Conservation (phyloP, 495 filamentous ascomycete genomes). For the Parmelia sp. region DNA sequence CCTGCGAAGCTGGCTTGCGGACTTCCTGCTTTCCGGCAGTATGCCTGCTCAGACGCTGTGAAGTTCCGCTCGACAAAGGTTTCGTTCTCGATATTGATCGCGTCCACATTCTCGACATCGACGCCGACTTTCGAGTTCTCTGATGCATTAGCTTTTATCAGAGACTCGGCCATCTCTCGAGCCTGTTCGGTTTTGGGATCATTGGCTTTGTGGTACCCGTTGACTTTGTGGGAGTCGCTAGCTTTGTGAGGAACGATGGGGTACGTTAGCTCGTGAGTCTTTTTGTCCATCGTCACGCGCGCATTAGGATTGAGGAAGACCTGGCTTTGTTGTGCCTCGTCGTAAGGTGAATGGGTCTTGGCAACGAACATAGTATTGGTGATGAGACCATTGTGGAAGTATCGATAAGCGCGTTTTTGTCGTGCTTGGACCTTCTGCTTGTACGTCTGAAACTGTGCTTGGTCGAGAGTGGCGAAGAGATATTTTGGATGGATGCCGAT, state of each 20-base stretch:
- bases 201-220: too few relatives aligned
- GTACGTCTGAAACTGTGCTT: conserved; percentile 75
- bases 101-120: conserved; percentile 78
- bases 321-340: conserved; percentile 72
- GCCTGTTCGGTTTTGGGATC: conserved; percentile 50
- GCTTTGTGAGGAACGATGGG: conserved; percentile 55
- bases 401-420: conserved; percentile 97
- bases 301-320: conserved; percentile 95
- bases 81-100: conserved; percentile 85
- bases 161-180: conserved; percentile 66
- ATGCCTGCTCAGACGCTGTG: conserved; percentile 69
- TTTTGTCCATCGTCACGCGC: conserved; percentile 77
- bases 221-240: conserved; percentile 41
- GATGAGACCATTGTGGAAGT: conserved; percentile 94
- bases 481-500: conserved; percentile 97
- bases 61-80: conserved; percentile 96
- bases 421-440: conserved; percentile 78
- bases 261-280: conserved; percentile 69
- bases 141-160: conserved; percentile 64
- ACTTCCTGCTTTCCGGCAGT: conserved; percentile 71
- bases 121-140: conserved; percentile 82
- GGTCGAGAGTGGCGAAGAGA: conserved; percentile 88
- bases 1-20: conserved; percentile 85
- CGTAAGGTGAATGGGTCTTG: conserved; percentile 85
- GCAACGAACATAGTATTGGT: conserved; percentile 96